A percentile compares a stretch with the other conserved stretches of the same genome.
Evolutionary conservation across 306 rosid species (phyloP).

Genomic region (Argentina anserina): DNA sequence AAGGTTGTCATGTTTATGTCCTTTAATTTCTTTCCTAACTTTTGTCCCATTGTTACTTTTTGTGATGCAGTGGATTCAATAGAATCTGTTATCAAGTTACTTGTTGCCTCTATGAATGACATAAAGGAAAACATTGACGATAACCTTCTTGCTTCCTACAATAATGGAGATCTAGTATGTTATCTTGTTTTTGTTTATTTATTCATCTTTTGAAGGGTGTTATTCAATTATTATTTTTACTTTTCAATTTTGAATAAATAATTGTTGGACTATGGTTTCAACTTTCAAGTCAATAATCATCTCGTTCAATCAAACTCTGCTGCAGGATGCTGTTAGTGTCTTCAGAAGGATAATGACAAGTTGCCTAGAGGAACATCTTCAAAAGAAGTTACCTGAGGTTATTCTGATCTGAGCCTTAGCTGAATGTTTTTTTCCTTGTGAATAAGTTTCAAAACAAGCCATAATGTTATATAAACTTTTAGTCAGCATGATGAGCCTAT

Average conservation of each 20-base stretch:
- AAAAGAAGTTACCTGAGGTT: slow-evolving; percentile 57
- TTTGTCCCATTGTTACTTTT: slow-evolving; percentile 11
- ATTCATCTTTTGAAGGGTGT: background rate
- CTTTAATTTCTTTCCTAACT: slow-evolving; percentile 14
- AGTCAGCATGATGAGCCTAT: background rate
- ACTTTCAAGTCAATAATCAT: background rate
- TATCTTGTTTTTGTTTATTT: slow-evolving; percentile 3
- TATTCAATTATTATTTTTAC: background rate
- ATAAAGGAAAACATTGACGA: slow-evolving; percentile 74
- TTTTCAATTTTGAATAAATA: background rate
- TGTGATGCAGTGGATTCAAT: slow-evolving; percentile 36
- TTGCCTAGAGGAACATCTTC: slow-evolving; percentile 52
- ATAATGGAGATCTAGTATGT: slow-evolving; percentile 40
- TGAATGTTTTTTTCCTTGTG: background rate
- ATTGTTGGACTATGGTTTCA: background rate
- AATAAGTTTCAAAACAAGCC: background rate
- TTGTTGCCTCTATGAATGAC: slow-evolving; percentile 55
- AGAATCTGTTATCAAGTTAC: slow-evolving; percentile 51
- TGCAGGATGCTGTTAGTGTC: slow-evolving; percentile 56
- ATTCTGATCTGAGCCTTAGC: slow-evolving; percentile 24
- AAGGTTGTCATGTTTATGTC: background rate
- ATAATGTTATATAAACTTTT: background rate
- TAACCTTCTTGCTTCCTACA: slow-evolving; percentile 50
- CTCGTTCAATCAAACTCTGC: slow-evolving; percentile 5
- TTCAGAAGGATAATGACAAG: slow-evolving; percentile 47